These are phyloP conservation scores for Glebionis coronaria DNA, from an alignment of 129 eudicot genomes.

Conservation along the genomic window DNA sequence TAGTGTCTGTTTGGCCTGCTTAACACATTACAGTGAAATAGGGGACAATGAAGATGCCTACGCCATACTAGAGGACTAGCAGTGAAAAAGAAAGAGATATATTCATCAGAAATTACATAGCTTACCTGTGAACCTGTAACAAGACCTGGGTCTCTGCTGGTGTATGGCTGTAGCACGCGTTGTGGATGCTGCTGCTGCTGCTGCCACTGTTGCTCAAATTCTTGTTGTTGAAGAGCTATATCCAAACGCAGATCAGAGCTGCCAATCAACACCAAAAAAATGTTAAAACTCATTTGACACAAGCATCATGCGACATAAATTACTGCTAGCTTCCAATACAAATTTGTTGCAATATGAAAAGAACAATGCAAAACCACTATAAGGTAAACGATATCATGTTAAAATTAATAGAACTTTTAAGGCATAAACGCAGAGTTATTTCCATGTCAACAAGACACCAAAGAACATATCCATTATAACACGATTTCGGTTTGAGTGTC, in stretches of 20 bases:
- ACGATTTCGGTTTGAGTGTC: not conserved
- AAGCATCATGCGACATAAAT: not conserved
- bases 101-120: not conserved
- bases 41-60: not conserved
- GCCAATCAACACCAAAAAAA: conserved; percentile 26
- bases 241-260: conserved; percentile 90
- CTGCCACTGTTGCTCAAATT: conserved; percentile 70
- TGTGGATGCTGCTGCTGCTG: conserved; percentile 23
- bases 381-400: not conserved
- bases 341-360: not conserved
- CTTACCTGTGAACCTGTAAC: conserved; percentile 88
- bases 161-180: conserved; percentile 40
- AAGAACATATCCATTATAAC: not conserved
- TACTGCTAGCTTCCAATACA: not conserved
- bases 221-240: conserved; percentile 85
- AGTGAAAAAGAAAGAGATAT: not conserved
- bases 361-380: not conserved
- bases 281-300: not conserved
- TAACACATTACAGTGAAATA: not conserved
- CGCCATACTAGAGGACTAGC: not conserved
- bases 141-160: conserved; percentile 44
- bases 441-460: not conserved
- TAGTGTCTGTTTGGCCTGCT: not conserved
- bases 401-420: not conserved
- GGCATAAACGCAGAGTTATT: not conserved